Base-by-base conservation (phyloP, 257 asterid species). In the Thymus quinquecostatus region DNA sequence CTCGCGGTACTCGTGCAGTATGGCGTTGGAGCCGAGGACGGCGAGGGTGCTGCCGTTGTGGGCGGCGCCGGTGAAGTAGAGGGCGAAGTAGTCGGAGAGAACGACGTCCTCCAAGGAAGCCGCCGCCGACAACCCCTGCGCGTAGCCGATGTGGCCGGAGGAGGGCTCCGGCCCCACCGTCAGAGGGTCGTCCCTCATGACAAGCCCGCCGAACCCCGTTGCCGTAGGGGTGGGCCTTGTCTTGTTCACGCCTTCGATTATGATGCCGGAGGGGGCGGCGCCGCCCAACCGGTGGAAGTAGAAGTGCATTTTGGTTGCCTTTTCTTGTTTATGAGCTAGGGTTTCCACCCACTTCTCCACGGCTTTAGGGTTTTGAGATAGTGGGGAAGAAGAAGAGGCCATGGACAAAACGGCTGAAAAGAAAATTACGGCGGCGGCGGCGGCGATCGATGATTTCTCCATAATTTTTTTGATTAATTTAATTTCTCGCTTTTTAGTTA, bases 1-100 rank as follows among this genome's bases (percentile, higher is more conserved):
- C 55, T 69, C 74, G 14, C 75, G 68, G 38, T 70, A 70, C 60
- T 47, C 4, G 36, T 59, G 68, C 12, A 59, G 34, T 5, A 70
- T 49, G 8, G 68, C 47, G 44, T 59, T 70, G 4, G 48, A 33
- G 60, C 68, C 75, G 0, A 70, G 50, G 21, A 59, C 75, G 2
- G 60, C 66, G 32, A 70, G 60, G 7, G 60, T 70, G 60, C 75
- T 70, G 11, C 60, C 59, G 36, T 58, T 34, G 38, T 34, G 38
- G 38, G 38, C 38, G 38, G 38, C 47, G 6, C 47, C 58, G 13
- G 29, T 30, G 68, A 70, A 70, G 0, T 29, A 36, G 58, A 70
- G 12, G 29, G 47, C 6, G 48, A 58, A 58, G 48, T 61, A 44
- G 40, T 57, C 66, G 8, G 14, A 1, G 0, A 58, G 28, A 4